These are phyloP conservation scores for Colletotrichum musae DNA, from an alignment of 2,329 filamentous ascomycete species.

Conservation along the genomic window DNA sequence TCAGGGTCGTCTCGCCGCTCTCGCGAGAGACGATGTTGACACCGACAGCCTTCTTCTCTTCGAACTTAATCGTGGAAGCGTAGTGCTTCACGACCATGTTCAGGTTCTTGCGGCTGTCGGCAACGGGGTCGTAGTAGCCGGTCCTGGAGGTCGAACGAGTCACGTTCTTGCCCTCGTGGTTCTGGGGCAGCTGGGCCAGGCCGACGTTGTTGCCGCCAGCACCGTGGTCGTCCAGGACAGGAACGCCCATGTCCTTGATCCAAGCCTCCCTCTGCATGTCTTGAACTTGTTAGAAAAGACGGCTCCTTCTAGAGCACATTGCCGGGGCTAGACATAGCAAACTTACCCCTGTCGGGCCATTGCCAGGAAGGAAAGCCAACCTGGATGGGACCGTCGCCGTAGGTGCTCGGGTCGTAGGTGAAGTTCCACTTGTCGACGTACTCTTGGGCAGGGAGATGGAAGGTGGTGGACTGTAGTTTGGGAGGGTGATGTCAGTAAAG, in stretches of 20 bases:
- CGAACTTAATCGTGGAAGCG: slow-evolving; percentile 45
- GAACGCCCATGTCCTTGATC: slow-evolving; percentile 37
- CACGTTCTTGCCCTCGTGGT: slow-evolving; percentile 56
- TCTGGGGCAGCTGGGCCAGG: slow-evolving; percentile 48
- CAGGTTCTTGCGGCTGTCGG: slow-evolving; percentile 54
- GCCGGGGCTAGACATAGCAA: not conserved
- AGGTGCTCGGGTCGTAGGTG: slow-evolving; percentile 43
- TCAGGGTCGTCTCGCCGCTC: not conserved
- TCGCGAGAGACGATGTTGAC: slow-evolving; percentile 50
- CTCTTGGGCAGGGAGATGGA: slow-evolving; percentile 48
- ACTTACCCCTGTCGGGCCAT: slow-evolving; percentile 44
- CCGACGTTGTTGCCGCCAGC: slow-evolving; percentile 41
- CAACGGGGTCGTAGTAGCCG: slow-evolving; percentile 51
- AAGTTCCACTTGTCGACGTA: slow-evolving; percentile 47
- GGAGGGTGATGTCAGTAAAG: slow-evolving; percentile 37
- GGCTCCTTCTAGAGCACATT: not conserved
- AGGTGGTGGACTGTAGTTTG: slow-evolving; percentile 48
- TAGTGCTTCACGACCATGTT: slow-evolving; percentile 52
- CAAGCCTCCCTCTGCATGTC: slow-evolving; percentile 32
- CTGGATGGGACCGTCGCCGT: slow-evolving; percentile 45
- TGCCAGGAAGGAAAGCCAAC: slow-evolving; percentile 46
- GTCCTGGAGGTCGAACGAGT: slow-evolving; percentile 51
- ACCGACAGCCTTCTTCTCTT: slow-evolving; percentile 47
- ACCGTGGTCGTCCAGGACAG: slow-evolving; percentile 38
- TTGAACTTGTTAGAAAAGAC: not conserved